Conservation (phyloP, 139 green algal species). For the Gonium pectorale region DNA sequence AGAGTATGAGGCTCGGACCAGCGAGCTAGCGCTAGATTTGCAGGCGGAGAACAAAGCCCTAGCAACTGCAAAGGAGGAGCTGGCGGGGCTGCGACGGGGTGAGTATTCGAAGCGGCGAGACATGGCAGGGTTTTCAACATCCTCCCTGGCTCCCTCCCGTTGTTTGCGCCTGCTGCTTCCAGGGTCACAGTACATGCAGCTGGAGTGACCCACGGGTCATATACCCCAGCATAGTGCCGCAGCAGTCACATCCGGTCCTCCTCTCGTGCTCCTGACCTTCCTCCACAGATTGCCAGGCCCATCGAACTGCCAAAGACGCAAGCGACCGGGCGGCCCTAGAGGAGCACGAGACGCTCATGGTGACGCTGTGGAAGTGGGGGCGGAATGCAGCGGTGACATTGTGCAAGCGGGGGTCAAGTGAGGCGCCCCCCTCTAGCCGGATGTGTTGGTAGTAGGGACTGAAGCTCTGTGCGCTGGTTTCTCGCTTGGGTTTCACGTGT, state of each 20-base stretch:
- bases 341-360: slow-evolving; percentile 22
- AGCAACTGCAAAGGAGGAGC: slow-evolving; percentile 1
- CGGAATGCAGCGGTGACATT: background rate
- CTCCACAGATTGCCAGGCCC: slow-evolving; percentile 12
- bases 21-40: slow-evolving; percentile 10
- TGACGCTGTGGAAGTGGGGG: background rate
- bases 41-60: background rate
- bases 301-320: slow-evolving; percentile 7
- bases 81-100: background rate
- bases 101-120: too few species aligned
- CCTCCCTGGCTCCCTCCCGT: too few species aligned
- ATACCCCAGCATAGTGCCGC: too few species aligned
- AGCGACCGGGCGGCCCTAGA: slow-evolving; percentile 3
- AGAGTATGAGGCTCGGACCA: slow-evolving; percentile 35
- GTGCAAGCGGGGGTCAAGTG: background rate
- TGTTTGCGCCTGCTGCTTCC: too few species aligned
- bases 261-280: too few species aligned
- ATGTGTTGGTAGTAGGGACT: too few species aligned
- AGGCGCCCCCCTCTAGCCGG: background rate
- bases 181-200: too few species aligned
- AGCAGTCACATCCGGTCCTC: too few species aligned
- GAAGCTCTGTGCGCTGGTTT: too few species aligned
- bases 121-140: too few species aligned
- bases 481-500: too few species aligned
- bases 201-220: too few species aligned